Conservation (phyloP, 2,329 filamentous ascomycete genomes). For the Exophiala alcalophila region DNA sequence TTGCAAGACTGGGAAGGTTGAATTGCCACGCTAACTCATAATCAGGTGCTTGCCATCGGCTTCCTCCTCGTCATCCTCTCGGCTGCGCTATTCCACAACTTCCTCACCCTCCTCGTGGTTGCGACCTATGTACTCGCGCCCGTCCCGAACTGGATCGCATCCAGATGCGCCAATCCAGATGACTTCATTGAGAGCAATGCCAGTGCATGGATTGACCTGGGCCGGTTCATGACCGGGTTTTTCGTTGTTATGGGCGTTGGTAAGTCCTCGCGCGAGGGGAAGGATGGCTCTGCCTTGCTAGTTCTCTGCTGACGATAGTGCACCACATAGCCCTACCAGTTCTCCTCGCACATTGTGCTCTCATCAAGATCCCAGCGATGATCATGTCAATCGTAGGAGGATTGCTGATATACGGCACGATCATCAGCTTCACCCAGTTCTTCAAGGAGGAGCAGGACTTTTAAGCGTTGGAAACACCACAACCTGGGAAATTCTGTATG, state of each 20-base stretch:
- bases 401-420: constrained; percentile 92
- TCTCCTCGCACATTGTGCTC: constrained; percentile 78
- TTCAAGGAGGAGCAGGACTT: constrained; percentile 98
- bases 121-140: constrained; percentile 92
- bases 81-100: constrained; percentile 90
- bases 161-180: constrained; percentile 83
- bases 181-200: constrained; percentile 88
- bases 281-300: too few relatives aligned
- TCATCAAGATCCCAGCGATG: constrained; percentile 83
- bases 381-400: constrained; percentile 93
- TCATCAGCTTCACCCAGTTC: constrained; percentile 97
- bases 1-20: constrained; percentile 1
- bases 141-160: constrained; percentile 93
- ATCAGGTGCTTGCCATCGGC: constrained; percentile 84
- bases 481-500: constrained; percentile 9
- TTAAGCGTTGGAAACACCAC: constrained; percentile 44
- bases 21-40: constrained; percentile 13
- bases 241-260: constrained; percentile 96
- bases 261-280: constrained; percentile 49
- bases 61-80: constrained; percentile 99
- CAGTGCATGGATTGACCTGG: constrained; percentile 85
- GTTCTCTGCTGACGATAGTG: constrained; percentile 14
- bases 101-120: constrained; percentile 92
- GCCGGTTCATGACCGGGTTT: constrained; percentile 90
- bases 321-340: constrained; percentile 73